Evolutionary conservation across 176 grass and related monocot genomes (phyloP).

Genomic region (Leersia perrieri): DNA sequence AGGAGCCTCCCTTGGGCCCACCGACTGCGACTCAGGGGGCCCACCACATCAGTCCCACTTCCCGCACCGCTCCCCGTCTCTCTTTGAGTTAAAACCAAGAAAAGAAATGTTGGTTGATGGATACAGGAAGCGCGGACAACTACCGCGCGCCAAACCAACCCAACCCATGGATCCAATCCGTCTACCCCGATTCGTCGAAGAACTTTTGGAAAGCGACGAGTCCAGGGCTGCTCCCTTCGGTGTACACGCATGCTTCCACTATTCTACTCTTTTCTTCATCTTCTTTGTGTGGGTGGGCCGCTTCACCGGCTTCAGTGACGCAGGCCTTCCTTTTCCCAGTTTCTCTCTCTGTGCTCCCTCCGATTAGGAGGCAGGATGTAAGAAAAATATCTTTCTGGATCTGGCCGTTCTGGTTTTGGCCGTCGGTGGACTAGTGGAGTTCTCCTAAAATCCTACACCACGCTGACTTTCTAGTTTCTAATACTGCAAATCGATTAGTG

Average conservation of each 20-base stretch:
- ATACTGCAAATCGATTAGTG: neutral
- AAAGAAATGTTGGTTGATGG: neutral
- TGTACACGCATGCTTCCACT: neutral
- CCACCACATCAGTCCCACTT: neutral
- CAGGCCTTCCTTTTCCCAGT: neutral
- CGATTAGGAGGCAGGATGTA: neutral
- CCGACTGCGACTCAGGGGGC: neutral
- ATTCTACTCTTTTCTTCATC: neutral
- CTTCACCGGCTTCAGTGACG: neutral
- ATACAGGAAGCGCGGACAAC: neutral
- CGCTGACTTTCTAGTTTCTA: neutral
- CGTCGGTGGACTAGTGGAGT: neutral
- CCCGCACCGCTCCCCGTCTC: no score
- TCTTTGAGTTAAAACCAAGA: conserved; percentile 26
- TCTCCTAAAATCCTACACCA: neutral
- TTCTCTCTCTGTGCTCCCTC: neutral
- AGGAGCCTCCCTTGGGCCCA: neutral
- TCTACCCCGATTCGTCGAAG: neutral
- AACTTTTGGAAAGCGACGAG: conserved; percentile 5
- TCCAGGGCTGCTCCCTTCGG: neutral
- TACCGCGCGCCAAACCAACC: neutral
- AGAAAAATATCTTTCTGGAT: conserved; percentile 13
- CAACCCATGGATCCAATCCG: neutral
- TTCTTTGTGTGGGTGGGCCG: conserved; percentile 6
- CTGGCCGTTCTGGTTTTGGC: neutral